Evolutionary conservation across 371 early-diverging fungal genomes (phyloP), one percentile per base, ranked within the genome.

Genomic region (Quaeritorhiza haematococci): DNA sequence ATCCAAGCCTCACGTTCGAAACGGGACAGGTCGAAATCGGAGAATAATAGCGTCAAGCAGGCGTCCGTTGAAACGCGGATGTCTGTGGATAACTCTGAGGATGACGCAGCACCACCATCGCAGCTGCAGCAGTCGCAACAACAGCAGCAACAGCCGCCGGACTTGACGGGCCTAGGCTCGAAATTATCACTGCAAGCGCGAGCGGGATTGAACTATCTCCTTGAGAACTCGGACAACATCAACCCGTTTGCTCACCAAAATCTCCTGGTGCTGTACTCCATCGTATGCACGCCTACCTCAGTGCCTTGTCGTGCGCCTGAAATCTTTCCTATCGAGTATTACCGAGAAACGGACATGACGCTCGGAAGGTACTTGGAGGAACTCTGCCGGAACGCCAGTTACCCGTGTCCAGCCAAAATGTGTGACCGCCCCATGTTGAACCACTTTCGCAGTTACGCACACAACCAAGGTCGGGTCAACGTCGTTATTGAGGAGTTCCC

Each of bases 301-400:
- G 67, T 81, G 3, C 85, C 88, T 1, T 94, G 94, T 41, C 78
- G 80, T 28, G 79, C 82, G 0, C 91, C 93, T 0, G 82, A 83
- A 33, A 69, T 84, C 26, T 86, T 86, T 27, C 53, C 80, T 26
- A 86, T 94, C 42, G 84, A 89, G 35, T 96, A 89, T 53, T 93
- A 95, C 61, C 67, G 74, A 13, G 76, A 78, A 15, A 79, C 84
- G 3, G 97, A 96, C 65, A 74, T 87, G 53, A 88, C 93, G 0
- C 72, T 96, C 1, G 95, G 92, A 0, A 88, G 88, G 64, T 95
- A 89, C 58, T 72, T 96, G 26, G 86, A 91, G 58, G 85, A 86
- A 41, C 76, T 90, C n/a, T 85, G 86, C 66, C 81, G 78, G 55
- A 82, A 88, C 17, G 73, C 87, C 6, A 71, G 74, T 4, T 67